A percentile compares a stretch with the other conserved stretches of the same genome.
Conservation (phyloP, 139 green algal species). For the Chlamydomonas schloesseri region DNA sequence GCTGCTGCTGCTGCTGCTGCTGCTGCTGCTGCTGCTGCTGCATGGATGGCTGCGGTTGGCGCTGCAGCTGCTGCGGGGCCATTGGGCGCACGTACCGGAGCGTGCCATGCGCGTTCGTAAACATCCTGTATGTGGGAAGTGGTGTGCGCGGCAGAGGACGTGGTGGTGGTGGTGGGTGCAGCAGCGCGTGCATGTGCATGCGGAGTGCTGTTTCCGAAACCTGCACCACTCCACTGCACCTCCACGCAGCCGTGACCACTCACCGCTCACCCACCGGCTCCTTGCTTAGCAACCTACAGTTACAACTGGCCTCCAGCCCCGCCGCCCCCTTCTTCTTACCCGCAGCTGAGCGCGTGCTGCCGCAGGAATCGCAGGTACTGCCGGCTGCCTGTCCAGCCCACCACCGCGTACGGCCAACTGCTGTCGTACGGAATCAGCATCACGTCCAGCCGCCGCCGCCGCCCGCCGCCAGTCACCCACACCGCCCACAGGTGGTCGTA, state of each 20-base stretch:
- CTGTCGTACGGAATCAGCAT: slow-evolving; percentile 37
- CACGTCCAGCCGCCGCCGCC: slow-evolving; percentile 45
- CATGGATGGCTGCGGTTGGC: background rate
- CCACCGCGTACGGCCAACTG: slow-evolving; percentile 33
- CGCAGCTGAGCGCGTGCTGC: slow-evolving; percentile 33
- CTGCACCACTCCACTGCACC: too few species aligned
- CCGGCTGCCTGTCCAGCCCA: slow-evolving; percentile 43
- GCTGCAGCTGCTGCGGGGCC: too few species aligned
- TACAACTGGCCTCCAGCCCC: too few species aligned
- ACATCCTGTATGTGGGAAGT: too few species aligned
- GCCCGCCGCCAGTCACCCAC: slow-evolving; percentile 1
- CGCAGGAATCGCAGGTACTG: slow-evolving; percentile 44
- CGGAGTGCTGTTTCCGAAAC: background rate
- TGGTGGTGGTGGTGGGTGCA: background rate
- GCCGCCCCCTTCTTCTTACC: background rate
- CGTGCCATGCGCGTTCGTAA: slow-evolving; percentile 29
- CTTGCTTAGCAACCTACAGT: too few species aligned
- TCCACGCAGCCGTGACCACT: too few species aligned
- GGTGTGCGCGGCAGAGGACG: background rate
- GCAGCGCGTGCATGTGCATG: background rate
- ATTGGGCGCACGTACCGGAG: background rate
- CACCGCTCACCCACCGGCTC: background rate
- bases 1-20: too few species aligned
- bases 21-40: background rate
- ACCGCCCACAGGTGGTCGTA: slow-evolving; percentile 56